Evolutionary conservation across 305 asterid genomes (phyloP), one percentile per base, ranked within the genome.

Genomic region (Lippia alba): DNA sequence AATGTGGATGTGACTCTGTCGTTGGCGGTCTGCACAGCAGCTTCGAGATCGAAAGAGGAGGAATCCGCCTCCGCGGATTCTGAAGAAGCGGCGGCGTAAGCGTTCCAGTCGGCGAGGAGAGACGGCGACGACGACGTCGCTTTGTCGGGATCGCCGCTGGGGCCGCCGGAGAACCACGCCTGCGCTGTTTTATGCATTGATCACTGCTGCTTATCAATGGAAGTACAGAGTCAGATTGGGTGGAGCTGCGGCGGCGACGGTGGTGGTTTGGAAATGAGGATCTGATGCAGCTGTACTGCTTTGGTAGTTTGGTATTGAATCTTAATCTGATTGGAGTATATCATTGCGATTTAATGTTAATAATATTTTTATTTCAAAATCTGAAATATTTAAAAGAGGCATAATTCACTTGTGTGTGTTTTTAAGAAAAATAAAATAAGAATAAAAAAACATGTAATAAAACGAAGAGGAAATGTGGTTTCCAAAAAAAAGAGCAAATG

Each of bases 161-260:
- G 96, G 20, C 96, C 94, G 18, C 94, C 97, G 12, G 94, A 45
- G 72, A 92, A 92, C 97, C 97, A 92, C 53, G 84, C 72, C 77
- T 86, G 96, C 32, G 96, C 92, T 59, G 92, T 79, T 78, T 86
- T 87, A 45, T 82, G 91, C 96, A 89, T n/a, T 56, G 30, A 19
- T 48, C 32, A 5, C 20, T 18, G 16, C 32, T 34, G 34, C 56
- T 34, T 4, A 44, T 63, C 24, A 18, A 19, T 8, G 12, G 64
- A 1, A 11, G 32, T 7, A 12, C 41, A 36, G 41, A 8, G 48
- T 8, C 12, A n/a, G 16, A 15, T 49, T 40, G 24, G 57, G 15
- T 10, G 20, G 6, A 8, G 49, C 49, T 44, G 14, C 49, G 49
- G 49, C 49, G 12, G 49, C 6, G 49, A 2, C 49, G 49, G 49